Percentiles rank a stretch among this genome's conserved stretches.
These are phyloP conservation scores for Suhomyces bokatorum DNA, from an alignment of 1,139 yeast species.

Conservation along the genomic window DNA sequence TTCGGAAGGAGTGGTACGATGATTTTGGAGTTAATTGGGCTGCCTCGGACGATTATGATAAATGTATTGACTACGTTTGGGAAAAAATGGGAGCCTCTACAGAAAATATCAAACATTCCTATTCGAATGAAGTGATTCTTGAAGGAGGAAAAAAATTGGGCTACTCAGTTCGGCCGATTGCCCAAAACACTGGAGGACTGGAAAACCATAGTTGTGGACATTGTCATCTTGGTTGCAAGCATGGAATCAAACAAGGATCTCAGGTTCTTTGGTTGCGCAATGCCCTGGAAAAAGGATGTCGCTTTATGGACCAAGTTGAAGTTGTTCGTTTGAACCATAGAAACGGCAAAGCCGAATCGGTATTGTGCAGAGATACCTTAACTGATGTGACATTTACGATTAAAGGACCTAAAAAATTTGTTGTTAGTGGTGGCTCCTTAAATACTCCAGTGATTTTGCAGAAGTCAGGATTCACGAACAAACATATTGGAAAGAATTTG, in stretches of 20 bases:
- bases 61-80: constrained; percentile 50
- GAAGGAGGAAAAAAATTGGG: constrained; percentile 53
- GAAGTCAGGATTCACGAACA: constrained; percentile 55
- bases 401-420: constrained; percentile 48
- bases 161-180: constrained; percentile 40
- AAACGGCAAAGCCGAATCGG: constrained; percentile 48
- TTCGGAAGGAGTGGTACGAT: constrained; percentile 57
- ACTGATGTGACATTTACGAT: constrained; percentile 38
- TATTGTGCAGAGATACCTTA: constrained; percentile 33
- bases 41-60: constrained; percentile 45
- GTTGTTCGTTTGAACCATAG: constrained; percentile 44
- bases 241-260: constrained; percentile 58
- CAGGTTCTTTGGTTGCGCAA: constrained; percentile 53
- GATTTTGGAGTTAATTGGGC: constrained; percentile 52
- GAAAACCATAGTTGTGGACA: constrained; percentile 50
- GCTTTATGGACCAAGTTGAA: constrained; percentile 49
- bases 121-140: constrained; percentile 46
- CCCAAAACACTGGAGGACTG: constrained; percentile 55
- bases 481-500: constrained; percentile 54
- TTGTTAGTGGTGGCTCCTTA: constrained; percentile 53
- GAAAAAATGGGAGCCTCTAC: constrained; percentile 52
- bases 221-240: constrained; percentile 55
- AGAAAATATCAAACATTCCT: constrained; percentile 45
- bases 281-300: constrained; percentile 50
- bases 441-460: constrained; percentile 53